A percentile compares a stretch with the other conserved stretches of the same genome.
Conservation (phyloP, 352 stramenopile species). For the Phytophthora pini region DNA sequence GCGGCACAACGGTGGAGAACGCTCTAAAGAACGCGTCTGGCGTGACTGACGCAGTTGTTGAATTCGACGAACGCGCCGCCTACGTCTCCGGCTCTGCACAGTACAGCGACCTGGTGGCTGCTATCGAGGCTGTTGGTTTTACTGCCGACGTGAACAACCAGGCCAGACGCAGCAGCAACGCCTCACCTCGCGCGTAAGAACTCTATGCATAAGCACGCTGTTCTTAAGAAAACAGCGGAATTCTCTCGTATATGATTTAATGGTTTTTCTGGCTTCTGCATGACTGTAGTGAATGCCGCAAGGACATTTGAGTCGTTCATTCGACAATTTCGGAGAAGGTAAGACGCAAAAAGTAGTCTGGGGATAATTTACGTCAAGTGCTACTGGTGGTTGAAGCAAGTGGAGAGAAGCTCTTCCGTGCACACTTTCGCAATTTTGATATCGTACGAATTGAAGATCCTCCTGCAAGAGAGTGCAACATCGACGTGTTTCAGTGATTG, state of each 20-base stretch:
- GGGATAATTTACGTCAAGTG: conserved; percentile 26
- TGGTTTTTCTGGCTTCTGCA: conserved; percentile 22
- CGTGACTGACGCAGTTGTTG: conserved; percentile 79
- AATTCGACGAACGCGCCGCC: conserved; percentile 75
- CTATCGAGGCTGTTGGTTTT: conserved; percentile 76
- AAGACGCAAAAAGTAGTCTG: neutral
- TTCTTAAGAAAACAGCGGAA: conserved; percentile 34
- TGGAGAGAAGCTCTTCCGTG: neutral
- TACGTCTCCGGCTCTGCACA: conserved; percentile 74
- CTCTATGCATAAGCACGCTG: conserved; percentile 28
- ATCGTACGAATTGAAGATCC: conserved; percentile 23
- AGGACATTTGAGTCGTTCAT: conserved; percentile 37
- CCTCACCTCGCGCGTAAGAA: conserved; percentile 67
- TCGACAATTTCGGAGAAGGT: conserved; percentile 10
- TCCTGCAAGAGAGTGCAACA: conserved; percentile 5
- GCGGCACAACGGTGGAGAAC: conserved; percentile 91
- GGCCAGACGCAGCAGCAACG: conserved; percentile 19
- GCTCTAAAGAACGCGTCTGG: conserved; percentile 68
- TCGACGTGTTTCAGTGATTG: conserved; percentile 22
- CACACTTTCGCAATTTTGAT: conserved; percentile 17
- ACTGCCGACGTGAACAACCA: conserved; percentile 55
- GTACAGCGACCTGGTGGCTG: conserved; percentile 58
- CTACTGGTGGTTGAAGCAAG: conserved; percentile 9
- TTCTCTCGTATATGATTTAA: conserved; percentile 36
- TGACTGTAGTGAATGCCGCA: conserved; percentile 45